phyloP scores from a whole-genome alignment of 164 flowering plant genomes.

The Kingdonia uniflora region DNA sequence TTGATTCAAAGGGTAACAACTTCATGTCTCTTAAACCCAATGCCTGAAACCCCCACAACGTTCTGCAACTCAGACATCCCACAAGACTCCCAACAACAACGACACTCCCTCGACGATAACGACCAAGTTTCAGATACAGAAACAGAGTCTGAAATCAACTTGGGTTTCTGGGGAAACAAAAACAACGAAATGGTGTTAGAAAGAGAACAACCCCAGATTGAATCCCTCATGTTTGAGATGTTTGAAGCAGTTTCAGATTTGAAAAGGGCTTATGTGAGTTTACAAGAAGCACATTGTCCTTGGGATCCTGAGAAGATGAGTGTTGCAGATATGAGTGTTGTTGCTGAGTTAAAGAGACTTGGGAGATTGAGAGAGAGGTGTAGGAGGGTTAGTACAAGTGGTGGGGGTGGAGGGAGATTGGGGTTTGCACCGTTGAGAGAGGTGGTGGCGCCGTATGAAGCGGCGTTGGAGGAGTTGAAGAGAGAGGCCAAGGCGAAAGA shows the following conservation, averaged over 20 bases:
- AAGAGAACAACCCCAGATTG: conserved; percentile 12
- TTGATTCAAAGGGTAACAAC: conserved; percentile 76
- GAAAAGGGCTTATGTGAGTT: conserved; percentile 66
- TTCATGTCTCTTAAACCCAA: conserved; percentile 72
- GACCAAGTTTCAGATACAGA: conserved; percentile 5
- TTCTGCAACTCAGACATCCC: too few species aligned
- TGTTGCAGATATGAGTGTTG: conserved; percentile 73
- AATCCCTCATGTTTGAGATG: conserved; percentile 35
- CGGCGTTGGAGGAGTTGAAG: conserved; percentile 83
- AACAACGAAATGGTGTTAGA: conserved; percentile 6
- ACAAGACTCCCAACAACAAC: too few species aligned
- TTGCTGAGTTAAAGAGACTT: conserved; percentile 62
- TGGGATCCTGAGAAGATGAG: conserved; percentile 87
- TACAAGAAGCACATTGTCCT: conserved; percentile 84
- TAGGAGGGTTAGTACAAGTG: conserved; percentile 27
- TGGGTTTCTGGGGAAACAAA: neutral
- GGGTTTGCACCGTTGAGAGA: conserved; percentile 41
- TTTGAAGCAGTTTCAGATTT: conserved; percentile 61
- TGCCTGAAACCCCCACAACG: conserved; percentile 18
- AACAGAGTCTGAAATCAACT: neutral
- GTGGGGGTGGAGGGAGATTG: conserved; percentile 20
- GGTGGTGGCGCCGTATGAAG: conserved; percentile 86
- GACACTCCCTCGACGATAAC: too few species aligned
- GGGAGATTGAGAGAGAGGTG: conserved; percentile 68
- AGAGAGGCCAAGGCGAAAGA: conserved; percentile 67